A percentile compares a stretch with the other conserved stretches of the same genome.
Evolutionary conservation across 139 green algal species (phyloP).

Genomic region (Mychonastes homosphaera): DNA sequence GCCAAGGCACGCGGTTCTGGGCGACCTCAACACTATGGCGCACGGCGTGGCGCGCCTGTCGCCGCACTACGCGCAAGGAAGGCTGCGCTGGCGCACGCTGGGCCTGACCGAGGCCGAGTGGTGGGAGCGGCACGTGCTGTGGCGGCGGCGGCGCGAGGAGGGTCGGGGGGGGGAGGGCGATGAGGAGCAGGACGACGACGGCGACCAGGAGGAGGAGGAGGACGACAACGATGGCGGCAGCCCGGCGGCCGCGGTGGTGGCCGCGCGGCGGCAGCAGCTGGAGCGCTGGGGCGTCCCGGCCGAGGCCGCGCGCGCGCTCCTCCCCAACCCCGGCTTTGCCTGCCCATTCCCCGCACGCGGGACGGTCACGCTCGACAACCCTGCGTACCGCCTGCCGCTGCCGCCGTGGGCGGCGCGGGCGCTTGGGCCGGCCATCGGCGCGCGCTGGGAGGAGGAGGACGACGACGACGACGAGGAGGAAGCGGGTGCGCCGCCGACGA

Average conservation of each 20-base stretch:
- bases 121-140: constrained; percentile 53
- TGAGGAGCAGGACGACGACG: neutral
- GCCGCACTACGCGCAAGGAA: constrained; percentile 64
- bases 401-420: no score
- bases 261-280: neutral
- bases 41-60: constrained; percentile 72
- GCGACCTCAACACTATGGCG: constrained; percentile 81
- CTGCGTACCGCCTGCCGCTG: constrained; percentile 34
- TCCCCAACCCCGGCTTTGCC: constrained; percentile 64
- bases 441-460: neutral
- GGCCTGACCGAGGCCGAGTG: constrained; percentile 58
- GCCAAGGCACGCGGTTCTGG: constrained; percentile 44
- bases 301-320: constrained; percentile 31
- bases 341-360: constrained; percentile 42
- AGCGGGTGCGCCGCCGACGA: no score
- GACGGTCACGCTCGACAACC: constrained; percentile 67
- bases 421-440: neutral
- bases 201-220: neutral
- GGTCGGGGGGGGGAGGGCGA: neutral
- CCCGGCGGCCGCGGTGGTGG: neutral
- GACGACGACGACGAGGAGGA: no score
- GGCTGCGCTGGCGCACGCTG: constrained; percentile 56
- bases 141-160: neutral
- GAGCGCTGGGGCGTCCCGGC: constrained; percentile 34
- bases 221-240: neutral